Percentiles rank a stretch among this genome's conserved stretches.
Evolutionary conservation across 2,329 filamentous ascomycete species (phyloP).

Genomic region (Rhytidhysteron rufulum): DNA sequence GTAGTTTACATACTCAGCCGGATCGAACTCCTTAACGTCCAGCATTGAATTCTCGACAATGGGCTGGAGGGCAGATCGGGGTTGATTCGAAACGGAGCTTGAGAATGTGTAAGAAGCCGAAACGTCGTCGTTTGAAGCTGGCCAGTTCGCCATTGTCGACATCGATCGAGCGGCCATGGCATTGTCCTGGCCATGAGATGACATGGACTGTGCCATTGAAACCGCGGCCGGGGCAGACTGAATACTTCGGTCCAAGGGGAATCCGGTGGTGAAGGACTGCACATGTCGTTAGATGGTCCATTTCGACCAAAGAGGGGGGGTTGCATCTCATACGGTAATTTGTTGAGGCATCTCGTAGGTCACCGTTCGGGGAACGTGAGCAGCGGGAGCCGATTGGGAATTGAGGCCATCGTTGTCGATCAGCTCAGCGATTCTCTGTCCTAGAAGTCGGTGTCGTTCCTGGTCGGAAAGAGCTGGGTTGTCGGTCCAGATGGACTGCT

Average conservation of each 20-base stretch:
- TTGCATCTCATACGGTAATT: constrained; percentile 29
- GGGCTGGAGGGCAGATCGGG: constrained; percentile 19
- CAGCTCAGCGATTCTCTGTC: constrained; percentile 18
- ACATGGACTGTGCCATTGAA: constrained; percentile 27
- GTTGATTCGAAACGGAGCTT: constrained; percentile 14
- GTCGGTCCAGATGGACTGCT: constrained; percentile 31
- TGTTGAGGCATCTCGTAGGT: constrained; percentile 18
- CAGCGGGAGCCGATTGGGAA: constrained; percentile 17
- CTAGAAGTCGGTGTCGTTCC: constrained; percentile 33
- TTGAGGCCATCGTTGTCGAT: constrained; percentile 12
- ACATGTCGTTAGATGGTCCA: constrained; percentile 24
- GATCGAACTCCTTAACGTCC: constrained; percentile 35
- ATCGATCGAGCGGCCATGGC: constrained; percentile 16
- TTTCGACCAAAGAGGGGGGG: constrained; percentile 20
- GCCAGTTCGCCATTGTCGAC: constrained; percentile 22
- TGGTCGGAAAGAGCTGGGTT: constrained; percentile 31
- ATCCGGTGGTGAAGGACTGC: constrained; percentile 18
- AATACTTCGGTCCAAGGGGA: constrained; percentile 26
- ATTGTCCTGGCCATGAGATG: constrained; percentile 11
- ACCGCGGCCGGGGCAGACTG: constrained; percentile 28
- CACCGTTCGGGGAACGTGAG: constrained; percentile 33
- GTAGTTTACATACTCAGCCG: constrained; percentile 33
- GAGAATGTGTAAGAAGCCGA: constrained; percentile 31
- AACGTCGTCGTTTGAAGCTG: constrained; percentile 14
- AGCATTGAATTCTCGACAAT: constrained; percentile 20